Conservation (phyloP, 139 green algal species). For the Ettlia oleoabundans region DNA sequence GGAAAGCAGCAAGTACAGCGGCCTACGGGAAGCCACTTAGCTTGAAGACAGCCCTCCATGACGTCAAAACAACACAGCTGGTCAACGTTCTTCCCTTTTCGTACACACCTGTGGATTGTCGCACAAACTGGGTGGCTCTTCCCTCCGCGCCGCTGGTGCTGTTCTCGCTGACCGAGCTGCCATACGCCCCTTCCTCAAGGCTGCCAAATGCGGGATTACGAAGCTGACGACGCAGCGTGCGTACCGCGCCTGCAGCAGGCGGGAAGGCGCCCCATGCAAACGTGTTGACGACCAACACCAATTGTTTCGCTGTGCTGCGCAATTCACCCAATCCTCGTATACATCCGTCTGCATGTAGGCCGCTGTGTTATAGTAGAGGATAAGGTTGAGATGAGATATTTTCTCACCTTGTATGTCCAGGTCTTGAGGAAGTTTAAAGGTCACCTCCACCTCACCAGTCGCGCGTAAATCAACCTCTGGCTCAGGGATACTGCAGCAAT, state of each 20-base stretch:
- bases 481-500: slow-evolving; percentile 8
- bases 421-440: slow-evolving; percentile 33
- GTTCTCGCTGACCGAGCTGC: slow-evolving; percentile 28
- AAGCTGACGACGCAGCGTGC: slow-evolving; percentile 17
- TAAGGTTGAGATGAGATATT: not conserved
- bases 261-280: too few species aligned
- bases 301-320: too few species aligned
- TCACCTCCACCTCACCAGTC: slow-evolving; percentile 12
- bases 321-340: too few species aligned
- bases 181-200: not conserved
- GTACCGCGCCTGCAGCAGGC: slow-evolving; percentile 28
- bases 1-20: too few species aligned
- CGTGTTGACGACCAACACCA: too few species aligned
- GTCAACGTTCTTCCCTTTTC: not conserved
- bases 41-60: too few species aligned
- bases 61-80: too few species aligned
- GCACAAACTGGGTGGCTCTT: slow-evolving; percentile 3
- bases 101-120: slow-evolving; percentile 1
- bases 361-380: too few species aligned
- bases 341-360: too few species aligned
- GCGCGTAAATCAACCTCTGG: slow-evolving; percentile 1
- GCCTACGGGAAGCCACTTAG: too few species aligned
- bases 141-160: slow-evolving; percentile 27
- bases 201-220: slow-evolving; percentile 18
- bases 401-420: slow-evolving; percentile 24